These are phyloP conservation scores for Hortaea werneckii DNA, from an alignment of 2,329 filamentous ascomycete species.

Conservation along the genomic window DNA sequence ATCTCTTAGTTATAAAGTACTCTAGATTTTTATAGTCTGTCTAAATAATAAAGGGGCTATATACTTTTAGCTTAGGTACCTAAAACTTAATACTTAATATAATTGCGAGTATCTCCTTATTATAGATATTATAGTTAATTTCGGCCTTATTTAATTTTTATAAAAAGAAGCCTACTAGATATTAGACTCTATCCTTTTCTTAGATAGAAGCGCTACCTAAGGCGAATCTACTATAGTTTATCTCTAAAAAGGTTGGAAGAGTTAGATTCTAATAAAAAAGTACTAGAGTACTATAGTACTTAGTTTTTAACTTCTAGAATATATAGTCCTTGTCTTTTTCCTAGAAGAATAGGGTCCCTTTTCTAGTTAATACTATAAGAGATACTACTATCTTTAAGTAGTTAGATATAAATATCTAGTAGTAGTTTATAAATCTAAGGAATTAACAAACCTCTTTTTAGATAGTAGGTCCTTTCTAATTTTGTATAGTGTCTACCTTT, in stretches of 20 bases:
- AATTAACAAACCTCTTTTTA: slow-evolving; percentile 15
- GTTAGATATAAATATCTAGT: too few species aligned
- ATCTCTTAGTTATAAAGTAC: too few species aligned
- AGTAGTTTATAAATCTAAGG: slow-evolving; percentile 14
- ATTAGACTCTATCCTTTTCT: slow-evolving; percentile 2
- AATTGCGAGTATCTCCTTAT: slow-evolving; percentile 24
- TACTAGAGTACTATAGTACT: slow-evolving; percentile 8
- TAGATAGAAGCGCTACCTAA: slow-evolving; percentile 2
- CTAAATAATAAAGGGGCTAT: too few species aligned
- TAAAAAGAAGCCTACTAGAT: slow-evolving; percentile 14
- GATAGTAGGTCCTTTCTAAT: slow-evolving; percentile 1
- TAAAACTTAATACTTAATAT: too few species aligned
- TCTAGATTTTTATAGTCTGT: too few species aligned
- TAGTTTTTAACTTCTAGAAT: slow-evolving; percentile 10
- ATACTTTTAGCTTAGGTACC: too few species aligned
- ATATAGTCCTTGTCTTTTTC: background rate
- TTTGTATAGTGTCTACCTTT: background rate
- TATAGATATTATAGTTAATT: slow-evolving; percentile 21
- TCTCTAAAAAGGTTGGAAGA: too few species aligned
- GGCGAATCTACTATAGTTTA: too few species aligned
- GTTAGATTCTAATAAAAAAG: slow-evolving; percentile 10
- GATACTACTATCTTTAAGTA: slow-evolving; percentile 2
- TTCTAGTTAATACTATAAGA: slow-evolving; percentile 9
- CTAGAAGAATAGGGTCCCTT: slow-evolving; percentile 7
- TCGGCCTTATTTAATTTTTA: slow-evolving; percentile 9